Evolutionary conservation across 2,329 filamentous ascomycete species (phyloP).

Genomic region (Mycosphaerella arachidis): DNA sequence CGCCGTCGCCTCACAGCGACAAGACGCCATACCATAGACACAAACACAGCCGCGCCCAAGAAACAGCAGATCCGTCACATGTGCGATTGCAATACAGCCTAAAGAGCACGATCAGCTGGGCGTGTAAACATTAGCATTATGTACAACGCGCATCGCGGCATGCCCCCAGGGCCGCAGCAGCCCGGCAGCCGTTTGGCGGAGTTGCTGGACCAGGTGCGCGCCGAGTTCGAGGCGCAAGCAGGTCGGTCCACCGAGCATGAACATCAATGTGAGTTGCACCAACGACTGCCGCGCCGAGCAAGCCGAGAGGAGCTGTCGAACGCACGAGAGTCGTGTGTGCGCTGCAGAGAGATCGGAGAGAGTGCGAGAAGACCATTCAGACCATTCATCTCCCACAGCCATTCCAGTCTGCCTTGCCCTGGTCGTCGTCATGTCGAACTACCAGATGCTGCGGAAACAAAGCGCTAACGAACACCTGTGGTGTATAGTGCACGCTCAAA

Average conservation of each 20-base stretch:
- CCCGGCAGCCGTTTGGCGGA: slow-evolving; percentile 76
- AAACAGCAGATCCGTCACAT: not conserved
- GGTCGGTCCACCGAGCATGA: slow-evolving; percentile 83
- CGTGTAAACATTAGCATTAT: slow-evolving; percentile 45
- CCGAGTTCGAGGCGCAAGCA: slow-evolving; percentile 74
- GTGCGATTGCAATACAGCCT: not conserved
- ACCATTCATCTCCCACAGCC: not conserved
- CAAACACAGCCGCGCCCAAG: not conserved
- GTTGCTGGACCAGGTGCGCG: slow-evolving; percentile 82
- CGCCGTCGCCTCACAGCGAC: not conserved
- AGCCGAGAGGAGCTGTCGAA: not conserved
- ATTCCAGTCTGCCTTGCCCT: not conserved
- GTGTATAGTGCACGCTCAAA: slow-evolving; percentile 72
- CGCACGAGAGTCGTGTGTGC: not conserved
- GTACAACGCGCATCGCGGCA: slow-evolving; percentile 83
- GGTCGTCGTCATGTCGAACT: not conserved
- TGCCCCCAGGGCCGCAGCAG: slow-evolving; percentile 58
- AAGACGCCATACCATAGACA: not conserved
- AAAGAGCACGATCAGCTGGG: slow-evolving; percentile 23
- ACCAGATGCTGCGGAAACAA: not conserved
- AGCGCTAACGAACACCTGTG: slow-evolving; percentile 16
- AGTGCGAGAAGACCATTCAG: not conserved
- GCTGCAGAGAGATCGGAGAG: not conserved
- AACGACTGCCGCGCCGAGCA: not conserved
- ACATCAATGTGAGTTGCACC: slow-evolving; percentile 72